Base-by-base conservation (phyloP, 2,329 filamentous ascomycete species). In the Verticillium nonalfalfae region DNA sequence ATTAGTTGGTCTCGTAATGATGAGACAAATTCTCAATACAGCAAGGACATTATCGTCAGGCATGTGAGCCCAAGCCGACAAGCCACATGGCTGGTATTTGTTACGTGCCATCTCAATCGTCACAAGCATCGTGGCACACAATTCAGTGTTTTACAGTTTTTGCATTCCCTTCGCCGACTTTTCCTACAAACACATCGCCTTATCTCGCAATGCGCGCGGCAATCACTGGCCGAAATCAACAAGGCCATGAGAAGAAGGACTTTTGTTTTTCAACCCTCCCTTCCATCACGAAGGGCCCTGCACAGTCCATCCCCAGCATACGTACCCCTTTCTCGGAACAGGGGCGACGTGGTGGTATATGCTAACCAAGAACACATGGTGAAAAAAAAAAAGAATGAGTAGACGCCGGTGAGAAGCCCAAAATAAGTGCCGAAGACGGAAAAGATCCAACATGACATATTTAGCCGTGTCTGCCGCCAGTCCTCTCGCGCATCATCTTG, bases 401-500 rank as follows among this genome's bases (percentile, higher is more conserved):
- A 50, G 45, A 50, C 45, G 45, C 45, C 45, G 45, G n/a, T 18
- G n/a, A 50, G 21, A 9, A 50, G 45, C 45, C 45, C 45, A 50
- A 18, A 50, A 50, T n/a, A 50, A 50, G 26, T 21, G n/a, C 45
- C 9, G 45, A 50, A 50, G 15, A 21, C 45, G 45, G 45, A 50
- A 50, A 50, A n/a, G 13, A 21, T 11, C 3, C 18, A 50, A n/a
- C 14, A 15, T 7, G 39, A 50, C n/a, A 50, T 18, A 11, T 50
- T n/a, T 50, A 50, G 21, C 60, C 61, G 59, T 64, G 66, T 56
- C 81, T 74, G 64, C 82, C 82, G 60, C 74, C 72, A 1, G 85
- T 89, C 69, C 88, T 79, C 74, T 87, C 77, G 67, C 81, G 82
- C 86, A 90, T 90, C 69, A 87, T 68, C 68, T 85, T 85, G 76